Evolutionary conservation across 306 rosid species (phyloP).

Genomic region (Corylus americana): DNA sequence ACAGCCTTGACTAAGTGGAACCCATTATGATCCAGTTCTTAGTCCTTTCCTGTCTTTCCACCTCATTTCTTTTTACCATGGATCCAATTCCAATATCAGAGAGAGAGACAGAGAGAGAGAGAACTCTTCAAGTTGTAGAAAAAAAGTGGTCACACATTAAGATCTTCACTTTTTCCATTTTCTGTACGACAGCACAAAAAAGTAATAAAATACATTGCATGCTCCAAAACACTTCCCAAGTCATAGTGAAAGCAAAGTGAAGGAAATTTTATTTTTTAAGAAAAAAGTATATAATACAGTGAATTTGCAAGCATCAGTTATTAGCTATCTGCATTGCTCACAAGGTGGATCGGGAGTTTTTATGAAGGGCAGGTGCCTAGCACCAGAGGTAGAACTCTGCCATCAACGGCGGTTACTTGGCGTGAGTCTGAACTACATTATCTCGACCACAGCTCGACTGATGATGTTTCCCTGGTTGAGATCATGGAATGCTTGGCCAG

Average conservation of each 20-base stretch:
- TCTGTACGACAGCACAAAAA: neutral
- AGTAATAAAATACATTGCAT: neutral
- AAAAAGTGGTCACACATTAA: neutral
- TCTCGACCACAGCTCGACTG: conserved; percentile 83
- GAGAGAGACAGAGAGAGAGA: too few relatives aligned
- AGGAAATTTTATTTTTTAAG: neutral
- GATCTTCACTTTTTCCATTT: neutral
- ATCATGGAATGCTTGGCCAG: conserved; percentile 71
- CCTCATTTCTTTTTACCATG: too few relatives aligned
- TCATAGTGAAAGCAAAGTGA: neutral
- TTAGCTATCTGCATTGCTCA: neutral
- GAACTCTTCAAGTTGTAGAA: too few relatives aligned
- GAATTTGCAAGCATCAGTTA: neutral
- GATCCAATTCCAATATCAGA: too few relatives aligned
- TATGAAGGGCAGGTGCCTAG: neutral
- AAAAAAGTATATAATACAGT: neutral
- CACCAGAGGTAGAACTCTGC: conserved; percentile 14
- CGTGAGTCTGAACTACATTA: conserved; percentile 35
- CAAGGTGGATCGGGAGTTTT: neutral
- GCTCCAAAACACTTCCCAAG: neutral
- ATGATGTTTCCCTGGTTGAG: conserved; percentile 72
- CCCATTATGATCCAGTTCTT: too few relatives aligned
- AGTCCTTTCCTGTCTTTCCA: too few relatives aligned
- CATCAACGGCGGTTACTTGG: conserved; percentile 20
- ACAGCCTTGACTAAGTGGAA: too few relatives aligned